These are phyloP conservation scores for Dioscorea dumetorum DNA, from an alignment of 106 monocot genomes.

Conservation along the genomic window DNA sequence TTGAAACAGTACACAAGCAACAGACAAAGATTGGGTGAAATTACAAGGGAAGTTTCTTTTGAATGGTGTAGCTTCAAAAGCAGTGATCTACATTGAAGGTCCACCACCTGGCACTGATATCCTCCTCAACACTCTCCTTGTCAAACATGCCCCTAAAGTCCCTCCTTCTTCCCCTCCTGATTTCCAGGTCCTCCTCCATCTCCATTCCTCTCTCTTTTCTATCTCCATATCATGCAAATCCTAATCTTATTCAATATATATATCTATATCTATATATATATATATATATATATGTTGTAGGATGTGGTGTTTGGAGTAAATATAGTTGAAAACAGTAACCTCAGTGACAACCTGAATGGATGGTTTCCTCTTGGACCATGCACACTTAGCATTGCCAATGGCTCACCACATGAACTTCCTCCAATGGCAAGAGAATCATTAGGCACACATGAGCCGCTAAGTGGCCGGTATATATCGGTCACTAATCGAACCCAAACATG, in stretches of 20 bases:
- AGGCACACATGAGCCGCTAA: constrained; percentile 28
- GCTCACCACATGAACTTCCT: constrained; percentile 62
- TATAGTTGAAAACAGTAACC: constrained; percentile 62
- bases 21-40: constrained; percentile 79
- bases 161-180: constrained; percentile 52
- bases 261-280: background rate
- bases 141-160: constrained; percentile 67
- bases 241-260: background rate
- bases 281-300: constrained; percentile 24
- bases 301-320: constrained; percentile 44
- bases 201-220: constrained; percentile 3
- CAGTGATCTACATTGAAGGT: constrained; percentile 73
- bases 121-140: constrained; percentile 62
- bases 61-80: constrained; percentile 59
- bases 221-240: background rate
- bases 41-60: constrained; percentile 86
- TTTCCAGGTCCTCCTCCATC: constrained; percentile 24
- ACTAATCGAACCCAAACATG: constrained; percentile 66
- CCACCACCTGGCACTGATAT: constrained; percentile 74
- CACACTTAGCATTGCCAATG: constrained; percentile 39
- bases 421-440: constrained; percentile 57
- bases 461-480: constrained; percentile 47
- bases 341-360: constrained; percentile 33
- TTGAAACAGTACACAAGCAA: constrained; percentile 43
- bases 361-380: constrained; percentile 85